Evolutionary conservation across 305 asterid species (phyloP).

Genomic region (Solanum aculeatissimum): DNA sequence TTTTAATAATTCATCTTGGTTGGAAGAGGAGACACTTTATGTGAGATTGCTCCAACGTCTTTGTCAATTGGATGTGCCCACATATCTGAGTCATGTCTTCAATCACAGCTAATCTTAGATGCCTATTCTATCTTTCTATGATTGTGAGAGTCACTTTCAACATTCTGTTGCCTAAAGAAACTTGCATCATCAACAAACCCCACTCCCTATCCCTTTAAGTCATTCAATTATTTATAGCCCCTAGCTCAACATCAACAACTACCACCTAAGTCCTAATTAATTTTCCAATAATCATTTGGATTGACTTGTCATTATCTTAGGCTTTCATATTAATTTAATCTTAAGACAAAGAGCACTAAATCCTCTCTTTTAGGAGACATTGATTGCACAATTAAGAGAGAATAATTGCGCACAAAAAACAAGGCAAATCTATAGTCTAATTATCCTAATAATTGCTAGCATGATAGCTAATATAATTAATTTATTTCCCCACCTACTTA

Average conservation of each 20-base stretch:
- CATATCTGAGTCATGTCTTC: constrained; percentile 56
- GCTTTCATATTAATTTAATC: not conserved
- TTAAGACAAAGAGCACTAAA: not conserved
- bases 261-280: not conserved
- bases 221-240: not conserved
- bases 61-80: constrained; percentile 37
- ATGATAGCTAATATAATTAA: not conserved
- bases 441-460: not conserved
- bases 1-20: not conserved
- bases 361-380: not conserved
- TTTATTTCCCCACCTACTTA: not conserved
- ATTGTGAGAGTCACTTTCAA: constrained; percentile 53
- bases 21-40: not conserved
- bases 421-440: not conserved
- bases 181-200: constrained; percentile 36
- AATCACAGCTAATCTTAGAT: constrained; percentile 44
- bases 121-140: constrained; percentile 66
- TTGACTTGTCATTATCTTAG: not conserved
- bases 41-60: constrained; percentile 42
- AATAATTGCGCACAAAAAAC: constrained; percentile 12
- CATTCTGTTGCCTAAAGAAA: constrained; percentile 35
- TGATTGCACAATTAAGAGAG: constrained; percentile 1
- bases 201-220: not conserved
- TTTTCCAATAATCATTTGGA: not conserved
- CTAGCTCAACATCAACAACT: not conserved